Percentiles rank a stretch among this genome's conserved stretches.
Evolutionary conservation across 306 rosid genomes (phyloP).

Genomic region (Lagenaria siceraria): DNA sequence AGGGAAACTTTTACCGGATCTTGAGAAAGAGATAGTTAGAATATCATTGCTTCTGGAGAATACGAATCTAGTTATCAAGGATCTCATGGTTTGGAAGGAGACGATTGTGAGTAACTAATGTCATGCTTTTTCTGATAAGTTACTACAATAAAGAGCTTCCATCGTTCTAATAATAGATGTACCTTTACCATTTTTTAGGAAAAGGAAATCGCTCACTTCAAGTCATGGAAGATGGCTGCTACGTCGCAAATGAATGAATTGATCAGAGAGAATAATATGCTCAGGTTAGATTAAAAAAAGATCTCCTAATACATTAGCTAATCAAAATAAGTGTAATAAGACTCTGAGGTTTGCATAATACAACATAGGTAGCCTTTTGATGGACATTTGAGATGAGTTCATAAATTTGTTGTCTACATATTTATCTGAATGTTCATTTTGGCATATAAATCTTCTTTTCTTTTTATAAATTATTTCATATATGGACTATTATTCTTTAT

Average conservation of each 20-base stretch:
- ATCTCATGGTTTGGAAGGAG: slow-evolving; percentile 43
- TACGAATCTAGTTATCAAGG: slow-evolving; percentile 40
- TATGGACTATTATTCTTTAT: neutral
- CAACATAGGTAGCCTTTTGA: neutral
- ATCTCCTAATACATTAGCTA: neutral
- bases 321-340: neutral
- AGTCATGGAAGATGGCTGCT: slow-evolving; percentile 53
- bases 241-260: slow-evolving; percentile 45
- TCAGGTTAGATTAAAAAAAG: slow-evolving; percentile 34
- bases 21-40: slow-evolving; percentile 46
- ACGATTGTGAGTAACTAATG: slow-evolving; percentile 22
- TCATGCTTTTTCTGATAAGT: neutral
- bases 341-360: neutral
- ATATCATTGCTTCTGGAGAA: slow-evolving; percentile 42
- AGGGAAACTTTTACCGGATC: slow-evolving; percentile 32
- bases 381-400: neutral
- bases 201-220: slow-evolving; percentile 37
- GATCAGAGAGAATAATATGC: slow-evolving; percentile 41
- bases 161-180: slow-evolving; percentile 1
- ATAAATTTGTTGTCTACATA: neutral
- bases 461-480: neutral
- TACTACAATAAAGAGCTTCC: neutral
- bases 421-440: slow-evolving; percentile 1
- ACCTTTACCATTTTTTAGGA: slow-evolving; percentile 31
- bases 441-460: neutral